Percentiles rank a stretch among this genome's conserved stretches.
These are phyloP conservation scores for Pinus tabuliformis DNA, from an alignment of 75 land plant genomes.

Conservation along the genomic window DNA sequence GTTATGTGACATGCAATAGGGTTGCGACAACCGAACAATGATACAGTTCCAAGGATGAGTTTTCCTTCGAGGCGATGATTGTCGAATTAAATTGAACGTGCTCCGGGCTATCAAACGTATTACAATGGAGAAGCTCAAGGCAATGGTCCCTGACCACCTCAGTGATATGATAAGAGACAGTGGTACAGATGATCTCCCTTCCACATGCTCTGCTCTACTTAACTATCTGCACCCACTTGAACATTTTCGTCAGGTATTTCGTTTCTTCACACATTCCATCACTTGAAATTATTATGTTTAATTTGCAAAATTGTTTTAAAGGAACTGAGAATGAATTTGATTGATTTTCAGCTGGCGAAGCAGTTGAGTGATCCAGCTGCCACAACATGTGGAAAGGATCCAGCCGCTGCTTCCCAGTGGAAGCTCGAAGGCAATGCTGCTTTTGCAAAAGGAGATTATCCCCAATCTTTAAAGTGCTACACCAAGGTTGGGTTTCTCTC, in stretches of 20 bases:
- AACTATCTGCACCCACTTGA: slow-evolving; percentile 22
- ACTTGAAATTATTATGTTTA: neutral
- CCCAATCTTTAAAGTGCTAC: slow-evolving; percentile 49
- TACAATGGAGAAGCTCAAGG: slow-evolving; percentile 51
- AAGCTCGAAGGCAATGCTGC: slow-evolving; percentile 66
- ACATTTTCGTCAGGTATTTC: slow-evolving; percentile 35
- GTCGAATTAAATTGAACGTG: too few species aligned
- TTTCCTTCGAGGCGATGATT: too few species aligned
- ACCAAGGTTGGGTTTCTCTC: slow-evolving; percentile 38
- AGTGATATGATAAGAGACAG: slow-evolving; percentile 16
- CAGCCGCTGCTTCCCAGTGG: slow-evolving; percentile 34
- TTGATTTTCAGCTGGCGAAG: slow-evolving; percentile 32
- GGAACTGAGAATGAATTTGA: neutral
- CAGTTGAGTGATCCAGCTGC: slow-evolving; percentile 42
- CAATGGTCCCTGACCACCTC: slow-evolving; percentile 34
- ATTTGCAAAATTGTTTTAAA: neutral
- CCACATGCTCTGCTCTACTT: slow-evolving; percentile 36
- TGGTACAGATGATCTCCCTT: slow-evolving; percentile 24
- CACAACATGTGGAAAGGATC: slow-evolving; percentile 56
- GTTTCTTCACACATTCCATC: neutral
- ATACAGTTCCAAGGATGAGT: too few species aligned
- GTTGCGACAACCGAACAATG: too few species aligned
- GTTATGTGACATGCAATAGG: too few species aligned
- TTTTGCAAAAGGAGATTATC: slow-evolving; percentile 43
- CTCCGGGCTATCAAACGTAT: too few species aligned